phyloP scores from a whole-genome alignment of 176 grass and related monocot genomes.

The Hyparrhenia diplandra region DNA sequence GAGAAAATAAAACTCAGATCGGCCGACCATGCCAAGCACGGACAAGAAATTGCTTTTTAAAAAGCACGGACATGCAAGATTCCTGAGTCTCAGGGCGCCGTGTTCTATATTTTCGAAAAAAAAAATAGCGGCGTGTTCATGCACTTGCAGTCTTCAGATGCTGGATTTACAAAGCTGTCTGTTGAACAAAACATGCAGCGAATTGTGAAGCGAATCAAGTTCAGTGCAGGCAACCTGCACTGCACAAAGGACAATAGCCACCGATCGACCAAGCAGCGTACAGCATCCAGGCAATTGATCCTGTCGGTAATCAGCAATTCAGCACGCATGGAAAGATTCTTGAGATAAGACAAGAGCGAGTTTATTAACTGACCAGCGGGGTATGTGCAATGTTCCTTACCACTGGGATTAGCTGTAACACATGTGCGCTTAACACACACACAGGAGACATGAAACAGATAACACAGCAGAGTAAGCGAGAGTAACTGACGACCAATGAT shows the following conservation, averaged over 20 bases:
- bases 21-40: not conserved
- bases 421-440: not conserved
- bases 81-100: not conserved
- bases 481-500: not conserved
- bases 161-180: not conserved
- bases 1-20: not conserved
- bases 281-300: constrained; percentile 4
- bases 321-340: constrained; percentile 27
- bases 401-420: constrained; percentile 25
- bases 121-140: no score
- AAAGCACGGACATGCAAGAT: not conserved
- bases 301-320: constrained; percentile 25
- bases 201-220: not conserved
- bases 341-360: not conserved
- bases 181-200: not conserved
- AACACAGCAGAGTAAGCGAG: not conserved
- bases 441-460: not conserved
- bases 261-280: constrained; percentile 2
- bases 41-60: not conserved
- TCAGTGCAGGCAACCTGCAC: constrained; percentile 12
- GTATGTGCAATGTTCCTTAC: constrained; percentile 18
- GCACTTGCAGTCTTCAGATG: not conserved
- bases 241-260: not conserved
- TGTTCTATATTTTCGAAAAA: no score
- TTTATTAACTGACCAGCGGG: not conserved